Base-by-base conservation (phyloP, 1,284 basidiomycete species). In the Paramarasmius palmivorus region DNA sequence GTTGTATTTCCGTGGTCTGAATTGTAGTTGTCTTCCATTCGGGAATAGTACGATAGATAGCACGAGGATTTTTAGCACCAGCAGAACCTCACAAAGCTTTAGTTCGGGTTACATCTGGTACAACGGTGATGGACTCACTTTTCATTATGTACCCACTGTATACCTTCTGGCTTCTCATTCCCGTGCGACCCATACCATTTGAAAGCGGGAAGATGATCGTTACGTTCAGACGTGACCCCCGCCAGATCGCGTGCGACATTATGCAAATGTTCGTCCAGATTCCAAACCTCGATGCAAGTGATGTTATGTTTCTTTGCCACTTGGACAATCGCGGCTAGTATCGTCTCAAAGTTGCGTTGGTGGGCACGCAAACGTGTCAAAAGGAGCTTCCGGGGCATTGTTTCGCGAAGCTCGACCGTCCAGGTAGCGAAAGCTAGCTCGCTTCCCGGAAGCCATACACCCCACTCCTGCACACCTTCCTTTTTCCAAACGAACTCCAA, bases 161-260 rank as follows among this genome's bases (percentile, higher is more conserved):
- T 58, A 10, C 76, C 65, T 12, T 61, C 63, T 2, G 65, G 64
- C 1, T 61, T 41, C 48, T 75, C 76, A 4, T 56, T 49, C 14
- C 78, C 78, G 63, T 87, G 87, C 79, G 81, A 84, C 14, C 78
- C 78, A 63, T 87, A 87, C 79, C 81, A 84, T 57, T 79, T 83
- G 49, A 84, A 69, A 0, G 78, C 70, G 3, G 82, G 73, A 19
- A 86, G 58, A 61, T 84, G 79, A 19, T 79, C 78, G 2, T 68
- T 63, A 55, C 83, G 69, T 26, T 67, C 61, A 20, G 59, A 59
- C 1, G 73, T 76, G 48, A 49, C 65, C 3, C 77, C 80, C 3
- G 76, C 78, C 1, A 70, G 57, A 12, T 59, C 56, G 19, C 59
- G 50, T 4, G 73, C 76, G 26, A 67, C 55, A 1, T 59, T 56